These are phyloP conservation scores for Vigna radiata DNA, from an alignment of 306 rosid species.

Conservation along the genomic window DNA sequence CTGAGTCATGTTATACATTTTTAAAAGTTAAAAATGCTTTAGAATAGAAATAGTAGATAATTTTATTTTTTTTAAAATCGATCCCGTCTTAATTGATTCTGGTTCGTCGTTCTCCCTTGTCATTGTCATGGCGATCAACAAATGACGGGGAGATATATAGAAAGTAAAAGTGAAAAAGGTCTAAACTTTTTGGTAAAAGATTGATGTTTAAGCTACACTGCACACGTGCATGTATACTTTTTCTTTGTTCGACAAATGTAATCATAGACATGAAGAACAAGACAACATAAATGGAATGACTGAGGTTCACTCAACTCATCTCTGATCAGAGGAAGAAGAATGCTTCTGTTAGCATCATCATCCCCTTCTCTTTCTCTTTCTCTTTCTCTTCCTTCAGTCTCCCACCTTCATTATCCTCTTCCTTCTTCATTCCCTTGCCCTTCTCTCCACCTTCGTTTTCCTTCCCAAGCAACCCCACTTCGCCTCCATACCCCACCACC, in stretches of 20 bases:
- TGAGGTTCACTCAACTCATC: constrained; percentile 11
- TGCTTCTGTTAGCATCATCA: constrained; percentile 52
- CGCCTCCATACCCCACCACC: constrained; percentile 35
- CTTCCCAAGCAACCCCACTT: constrained; percentile 33
- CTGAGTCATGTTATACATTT: too few relatives aligned
- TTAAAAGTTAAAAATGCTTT: too few relatives aligned
- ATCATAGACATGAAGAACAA: neutral
- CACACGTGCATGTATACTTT: neutral
- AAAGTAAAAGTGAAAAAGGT: neutral
- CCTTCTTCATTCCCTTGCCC: constrained; percentile 41
- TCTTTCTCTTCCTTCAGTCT: constrained; percentile 38
- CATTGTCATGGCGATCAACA: too few relatives aligned
- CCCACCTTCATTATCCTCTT: constrained; percentile 30
- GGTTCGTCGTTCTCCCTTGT: too few relatives aligned
- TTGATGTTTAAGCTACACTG: neutral
- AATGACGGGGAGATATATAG: neutral
- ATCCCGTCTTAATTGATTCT: too few relatives aligned
- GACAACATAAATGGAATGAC: neutral
- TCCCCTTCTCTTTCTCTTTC: neutral
- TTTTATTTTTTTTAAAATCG: too few relatives aligned
- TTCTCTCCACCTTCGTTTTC: constrained; percentile 44
- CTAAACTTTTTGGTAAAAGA: neutral
- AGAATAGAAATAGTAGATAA: too few relatives aligned
- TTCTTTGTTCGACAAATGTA: neutral
- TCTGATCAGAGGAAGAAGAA: constrained; percentile 36